Conservation (phyloP, 2,329 filamentous ascomycete species). For the Ploettnerulaceae sp. region DNA sequence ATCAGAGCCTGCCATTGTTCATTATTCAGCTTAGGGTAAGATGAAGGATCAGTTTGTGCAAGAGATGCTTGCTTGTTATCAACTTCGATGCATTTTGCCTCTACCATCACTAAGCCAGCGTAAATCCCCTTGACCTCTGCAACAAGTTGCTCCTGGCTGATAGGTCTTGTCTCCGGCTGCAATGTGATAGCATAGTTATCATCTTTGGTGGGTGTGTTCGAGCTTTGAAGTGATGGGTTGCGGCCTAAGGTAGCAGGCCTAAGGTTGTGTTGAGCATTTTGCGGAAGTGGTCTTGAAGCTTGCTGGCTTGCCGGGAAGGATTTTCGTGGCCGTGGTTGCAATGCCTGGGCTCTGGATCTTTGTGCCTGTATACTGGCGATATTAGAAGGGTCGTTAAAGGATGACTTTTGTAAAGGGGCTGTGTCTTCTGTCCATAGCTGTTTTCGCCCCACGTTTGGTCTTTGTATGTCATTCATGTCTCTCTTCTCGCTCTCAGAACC, state of each 20-base stretch:
- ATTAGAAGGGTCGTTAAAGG: constrained; percentile 27
- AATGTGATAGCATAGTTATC: constrained; percentile 42
- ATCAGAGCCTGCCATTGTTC: constrained; percentile 82
- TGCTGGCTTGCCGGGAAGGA: constrained; percentile 9
- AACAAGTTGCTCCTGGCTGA: constrained; percentile 30
- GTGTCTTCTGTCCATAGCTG: constrained; percentile 29
- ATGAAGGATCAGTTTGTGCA: constrained; percentile 43
- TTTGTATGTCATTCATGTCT: constrained; percentile 15
- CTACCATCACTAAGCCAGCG: constrained; percentile 78
- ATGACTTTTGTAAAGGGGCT: constrained; percentile 16
- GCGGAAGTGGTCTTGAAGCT: neutral
- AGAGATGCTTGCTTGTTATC: constrained; percentile 57
- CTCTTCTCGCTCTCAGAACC: constrained; percentile 13
- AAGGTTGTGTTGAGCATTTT: constrained; percentile 51
- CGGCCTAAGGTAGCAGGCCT: constrained; percentile 36
- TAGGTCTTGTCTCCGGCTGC: constrained; percentile 46
- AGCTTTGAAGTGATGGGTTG: constrained; percentile 37
- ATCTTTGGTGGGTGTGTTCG: constrained; percentile 53
- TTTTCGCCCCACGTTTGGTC: constrained; percentile 19
- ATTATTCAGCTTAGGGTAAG: constrained; percentile 44
- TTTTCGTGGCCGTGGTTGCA: constrained; percentile 19
- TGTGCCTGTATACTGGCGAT: constrained; percentile 26
- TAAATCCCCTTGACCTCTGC: constrained; percentile 54
- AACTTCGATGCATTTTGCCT: constrained; percentile 80
- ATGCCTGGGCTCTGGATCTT: constrained; percentile 19